Evolutionary conservation across 495 filamentous ascomycete species (phyloP).

Genomic region (Tuber aestivum): DNA sequence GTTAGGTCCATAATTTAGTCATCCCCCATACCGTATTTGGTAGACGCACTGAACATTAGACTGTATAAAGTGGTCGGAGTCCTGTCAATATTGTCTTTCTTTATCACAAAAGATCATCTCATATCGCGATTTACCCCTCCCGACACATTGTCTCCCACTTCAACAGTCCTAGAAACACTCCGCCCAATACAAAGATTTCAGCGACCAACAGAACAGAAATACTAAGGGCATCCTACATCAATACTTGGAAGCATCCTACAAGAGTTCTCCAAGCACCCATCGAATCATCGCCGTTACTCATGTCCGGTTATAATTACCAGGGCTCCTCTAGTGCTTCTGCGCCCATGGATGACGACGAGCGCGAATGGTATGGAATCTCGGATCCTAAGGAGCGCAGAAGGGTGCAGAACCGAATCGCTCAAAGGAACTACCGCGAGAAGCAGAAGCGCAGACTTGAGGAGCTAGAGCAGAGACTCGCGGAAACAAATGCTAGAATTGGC

Average conservation of each 20-base stretch:
- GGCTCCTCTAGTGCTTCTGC: slow-evolving; percentile 18
- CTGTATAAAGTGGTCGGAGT: not conserved
- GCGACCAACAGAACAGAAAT: not conserved
- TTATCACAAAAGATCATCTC: not conserved
- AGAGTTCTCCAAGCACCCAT: not conserved
- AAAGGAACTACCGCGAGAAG: slow-evolving; percentile 34
- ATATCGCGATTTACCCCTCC: not conserved
- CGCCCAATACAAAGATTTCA: not conserved
- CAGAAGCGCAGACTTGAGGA: slow-evolving; percentile 17
- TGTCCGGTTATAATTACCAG: slow-evolving; percentile 13
- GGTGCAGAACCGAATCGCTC: slow-evolving; percentile 34
- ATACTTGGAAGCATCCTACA: not conserved
- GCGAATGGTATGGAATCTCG: slow-evolving; percentile 39
- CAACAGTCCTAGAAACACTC: not conserved
- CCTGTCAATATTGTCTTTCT: not conserved
- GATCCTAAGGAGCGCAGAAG: slow-evolving; percentile 27
- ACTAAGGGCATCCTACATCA: too few relatives aligned
- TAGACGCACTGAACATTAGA: not conserved
- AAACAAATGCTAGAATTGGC: slow-evolving; percentile 7
- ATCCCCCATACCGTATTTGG: not conserved
- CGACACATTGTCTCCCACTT: not conserved
- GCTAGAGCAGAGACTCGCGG: slow-evolving; percentile 15
- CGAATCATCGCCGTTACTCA: not conserved
- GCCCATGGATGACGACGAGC: slow-evolving; percentile 44
- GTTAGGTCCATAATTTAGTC: not conserved